Conservation (phyloP, 768 basidiomycete genomes). For the Auricularia sp. region DNA sequence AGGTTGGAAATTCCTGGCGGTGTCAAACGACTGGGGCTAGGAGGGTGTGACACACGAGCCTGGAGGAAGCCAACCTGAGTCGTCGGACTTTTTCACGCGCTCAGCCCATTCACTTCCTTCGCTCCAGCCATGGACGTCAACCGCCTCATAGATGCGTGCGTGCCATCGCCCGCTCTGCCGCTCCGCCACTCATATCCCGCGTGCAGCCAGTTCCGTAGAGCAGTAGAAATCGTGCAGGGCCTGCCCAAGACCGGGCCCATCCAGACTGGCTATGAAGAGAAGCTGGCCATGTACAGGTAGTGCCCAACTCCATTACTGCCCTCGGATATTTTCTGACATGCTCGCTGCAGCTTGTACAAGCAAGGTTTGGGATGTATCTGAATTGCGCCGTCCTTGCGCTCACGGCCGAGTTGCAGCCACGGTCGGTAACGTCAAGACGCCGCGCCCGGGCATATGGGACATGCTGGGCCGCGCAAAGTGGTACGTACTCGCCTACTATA, state of each 20-base stretch:
- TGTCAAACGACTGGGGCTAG: too few species aligned
- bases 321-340: slow-evolving; percentile 4
- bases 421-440: slow-evolving; percentile 70
- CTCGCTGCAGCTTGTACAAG: slow-evolving; percentile 63
- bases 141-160: not conserved
- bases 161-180: not conserved
- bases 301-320: not conserved
- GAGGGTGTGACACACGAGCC: too few species aligned
- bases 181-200: not conserved
- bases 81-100: too few species aligned
- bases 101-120: not conserved
- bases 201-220: slow-evolving; percentile 71
- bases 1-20: too few species aligned
- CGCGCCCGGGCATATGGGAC: slow-evolving; percentile 81
- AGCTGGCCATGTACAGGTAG: slow-evolving; percentile 85
- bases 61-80: too few species aligned
- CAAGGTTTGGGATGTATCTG: slow-evolving; percentile 48
- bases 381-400: not conserved
- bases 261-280: slow-evolving; percentile 92
- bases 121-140: not conserved
- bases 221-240: slow-evolving; percentile 88
- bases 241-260: slow-evolving; percentile 91
- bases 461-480: slow-evolving; percentile 91
- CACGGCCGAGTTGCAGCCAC: slow-evolving; percentile 46
- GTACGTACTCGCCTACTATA: slow-evolving; percentile 31